Conservation (phyloP, 352 stramenopile species). For the Globisporangium megalacanthum region DNA sequence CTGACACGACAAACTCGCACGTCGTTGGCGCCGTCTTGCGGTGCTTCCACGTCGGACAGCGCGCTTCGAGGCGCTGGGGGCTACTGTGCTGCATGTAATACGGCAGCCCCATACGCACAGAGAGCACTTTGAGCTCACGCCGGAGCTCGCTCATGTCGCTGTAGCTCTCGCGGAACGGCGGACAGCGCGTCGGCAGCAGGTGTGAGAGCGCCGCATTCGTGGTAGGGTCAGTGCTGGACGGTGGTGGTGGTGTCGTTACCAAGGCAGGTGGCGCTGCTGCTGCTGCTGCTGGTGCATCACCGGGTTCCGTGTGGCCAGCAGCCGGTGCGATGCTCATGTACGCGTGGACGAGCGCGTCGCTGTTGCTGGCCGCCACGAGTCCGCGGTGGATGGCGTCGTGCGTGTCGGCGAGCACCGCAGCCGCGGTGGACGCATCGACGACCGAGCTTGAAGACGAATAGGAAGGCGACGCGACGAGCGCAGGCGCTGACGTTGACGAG, state of each 20-base stretch:
- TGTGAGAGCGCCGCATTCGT: neutral
- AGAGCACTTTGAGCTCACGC: constrained; percentile 68
- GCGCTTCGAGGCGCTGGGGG: constrained; percentile 68
- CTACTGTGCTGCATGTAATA: constrained; percentile 85
- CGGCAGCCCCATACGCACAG: constrained; percentile 57
- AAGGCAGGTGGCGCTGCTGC: neutral
- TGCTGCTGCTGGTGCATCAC: neutral
- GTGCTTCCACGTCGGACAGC: constrained; percentile 71
- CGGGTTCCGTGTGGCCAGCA: neutral
- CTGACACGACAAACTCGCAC: constrained; percentile 71
- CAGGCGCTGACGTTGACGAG: neutral
- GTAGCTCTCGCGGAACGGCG: constrained; percentile 70
- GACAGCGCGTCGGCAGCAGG: constrained; percentile 21
- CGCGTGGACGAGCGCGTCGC: constrained; percentile 14
- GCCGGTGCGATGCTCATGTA: constrained; percentile 13
- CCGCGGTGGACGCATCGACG: neutral
- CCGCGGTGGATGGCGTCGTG: constrained; percentile 7
- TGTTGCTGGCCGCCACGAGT: constrained; percentile 6
- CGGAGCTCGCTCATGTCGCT: constrained; percentile 68
- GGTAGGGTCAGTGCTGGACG: neutral
- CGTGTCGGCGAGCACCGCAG: neutral
- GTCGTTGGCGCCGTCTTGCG: constrained; percentile 39
- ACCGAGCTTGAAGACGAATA: neutral
- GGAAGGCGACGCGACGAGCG: neutral
- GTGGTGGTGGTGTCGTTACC: neutral